Conservation (phyloP, 768 basidiomycete genomes). For the Lactarius quietus region DNA sequence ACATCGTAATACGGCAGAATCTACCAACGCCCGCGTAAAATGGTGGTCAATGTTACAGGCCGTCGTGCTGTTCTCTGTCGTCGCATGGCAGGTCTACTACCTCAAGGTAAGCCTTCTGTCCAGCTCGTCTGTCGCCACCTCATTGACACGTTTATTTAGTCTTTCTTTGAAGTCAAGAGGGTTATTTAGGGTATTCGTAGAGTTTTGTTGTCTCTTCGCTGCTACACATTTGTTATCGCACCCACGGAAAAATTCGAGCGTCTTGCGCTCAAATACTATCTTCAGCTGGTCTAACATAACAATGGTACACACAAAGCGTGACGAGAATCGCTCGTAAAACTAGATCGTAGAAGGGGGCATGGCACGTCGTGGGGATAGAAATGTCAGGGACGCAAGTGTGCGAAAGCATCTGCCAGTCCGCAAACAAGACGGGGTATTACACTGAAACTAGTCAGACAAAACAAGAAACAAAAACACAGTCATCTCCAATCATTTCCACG, state of each 20-base stretch:
- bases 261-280: background rate
- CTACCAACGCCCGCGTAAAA: constrained; percentile 91
- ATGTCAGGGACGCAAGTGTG: constrained; percentile 11
- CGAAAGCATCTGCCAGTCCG: constrained; percentile 4
- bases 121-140: constrained; percentile 14
- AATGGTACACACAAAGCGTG: constrained; percentile 23
- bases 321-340: constrained; percentile 4
- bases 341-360: constrained; percentile 17
- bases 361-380: constrained; percentile 11
- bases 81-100: constrained; percentile 98
- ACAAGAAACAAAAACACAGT: constrained; percentile 1
- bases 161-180: constrained; percentile 90
- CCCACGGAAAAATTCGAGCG: background rate
- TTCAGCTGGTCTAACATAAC: constrained; percentile 13
- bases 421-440: background rate
- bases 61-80: constrained; percentile 80
- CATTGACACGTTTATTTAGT: constrained; percentile 39
- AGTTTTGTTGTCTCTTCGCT: background rate
- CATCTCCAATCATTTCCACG: constrained; percentile 48
- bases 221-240: constrained; percentile 8
- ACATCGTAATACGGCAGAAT: constrained; percentile 93
- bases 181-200: constrained; percentile 53
- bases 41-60: constrained; percentile 98
- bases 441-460: background rate
- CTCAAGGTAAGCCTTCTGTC: constrained; percentile 59